These are phyloP conservation scores for Cyberlindnera xishuangbannaensis DNA, from an alignment of 805 yeast genomes.

Conservation along the genomic window DNA sequence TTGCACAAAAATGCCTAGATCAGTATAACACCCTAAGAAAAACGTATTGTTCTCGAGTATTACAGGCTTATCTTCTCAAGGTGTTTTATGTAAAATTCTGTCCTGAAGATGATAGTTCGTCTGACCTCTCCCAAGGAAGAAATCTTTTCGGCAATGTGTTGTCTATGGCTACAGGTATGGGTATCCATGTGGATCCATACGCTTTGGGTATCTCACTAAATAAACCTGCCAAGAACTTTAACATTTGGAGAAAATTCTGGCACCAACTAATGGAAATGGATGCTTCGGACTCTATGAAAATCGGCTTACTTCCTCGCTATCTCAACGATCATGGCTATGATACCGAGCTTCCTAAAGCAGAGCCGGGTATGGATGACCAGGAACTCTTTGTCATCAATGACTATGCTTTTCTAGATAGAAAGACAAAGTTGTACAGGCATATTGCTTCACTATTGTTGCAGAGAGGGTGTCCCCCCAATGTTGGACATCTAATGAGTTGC, in stretches of 20 bases:
- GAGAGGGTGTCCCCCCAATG: slow-evolving; percentile 28
- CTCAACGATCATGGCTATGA: slow-evolving; percentile 16
- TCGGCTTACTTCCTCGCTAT: slow-evolving; percentile 14
- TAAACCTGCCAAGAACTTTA: slow-evolving; percentile 1
- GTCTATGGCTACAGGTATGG: slow-evolving; percentile 47
- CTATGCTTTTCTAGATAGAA: slow-evolving; percentile 26
- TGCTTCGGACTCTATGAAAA: slow-evolving; percentile 7
- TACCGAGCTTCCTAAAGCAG: slow-evolving; percentile 26
- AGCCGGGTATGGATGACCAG: slow-evolving; percentile 28
- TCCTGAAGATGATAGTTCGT: slow-evolving; percentile 52
- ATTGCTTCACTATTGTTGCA: slow-evolving; percentile 30
- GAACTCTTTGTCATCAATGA: slow-evolving; percentile 33
- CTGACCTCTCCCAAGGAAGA: slow-evolving; percentile 42
- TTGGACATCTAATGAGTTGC: slow-evolving; percentile 28
- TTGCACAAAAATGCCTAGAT: slow-evolving; percentile 35
- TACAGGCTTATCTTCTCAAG: slow-evolving; percentile 40
- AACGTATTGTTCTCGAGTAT: slow-evolving; percentile 36
- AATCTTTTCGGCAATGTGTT: slow-evolving; percentile 40
- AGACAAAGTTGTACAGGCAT: slow-evolving; percentile 25
- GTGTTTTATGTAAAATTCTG: slow-evolving; percentile 19
- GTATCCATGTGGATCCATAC: slow-evolving; percentile 51
- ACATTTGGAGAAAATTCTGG: slow-evolving; percentile 23
- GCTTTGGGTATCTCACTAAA: slow-evolving; percentile 8
- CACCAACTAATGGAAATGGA: slow-evolving; percentile 21
- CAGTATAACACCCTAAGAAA: slow-evolving; percentile 42